Base-by-base conservation (phyloP, 495 filamentous ascomycete species). In the Tuber melanosporum region DNA sequence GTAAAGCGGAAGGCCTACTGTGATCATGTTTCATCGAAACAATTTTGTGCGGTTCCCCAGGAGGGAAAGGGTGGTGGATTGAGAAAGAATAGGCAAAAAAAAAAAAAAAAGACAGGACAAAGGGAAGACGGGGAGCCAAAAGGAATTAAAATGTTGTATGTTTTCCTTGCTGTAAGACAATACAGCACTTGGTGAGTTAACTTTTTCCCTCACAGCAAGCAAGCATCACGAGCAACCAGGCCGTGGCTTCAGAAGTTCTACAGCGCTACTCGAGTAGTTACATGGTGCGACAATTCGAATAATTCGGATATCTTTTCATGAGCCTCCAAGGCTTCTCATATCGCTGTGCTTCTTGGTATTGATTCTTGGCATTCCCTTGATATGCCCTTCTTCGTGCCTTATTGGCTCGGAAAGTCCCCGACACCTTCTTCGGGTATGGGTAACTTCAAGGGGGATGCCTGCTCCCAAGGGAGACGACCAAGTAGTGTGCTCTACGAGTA, bases 91-190 rank as follows among this genome's bases (percentile, higher is more conserved):
- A 15, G 26, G 26, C 10, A 36, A 66, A 71, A 62, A 46, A 44
- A 79, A 52, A 70, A 47, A 22, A 43, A 72, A 49, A 52, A 52
- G 44, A 57, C 19, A 75, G 8, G n/a, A 15, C 17, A 69, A 71
- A 71, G 73, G 45, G 36, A 71, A 75, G 47, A 75, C 32, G 44
- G 44, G 32, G 39, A 22, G 26, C 42, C 45, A 80, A 80, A 79
- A 71, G 71, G 71, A 71, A 80, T 76, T 57, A 62, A 62, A 32
- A 26, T 62, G 20, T 62, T 32, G 12, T 66, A 36, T 36, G 26
- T 19, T 36, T 66, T 66, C 26, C 57, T 66, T 1, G 2, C 39
- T 41, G 39, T 41, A 41, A 32, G 57, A 6, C 32, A 19, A 32
- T 62, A n/a, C 4, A 32, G n/a, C 57, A 15, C 9, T 32, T n/a